These are phyloP conservation scores for Straminergon stramineum DNA, from an alignment of 225 moss, liverwort and hornwort species.

Conservation along the genomic window DNA sequence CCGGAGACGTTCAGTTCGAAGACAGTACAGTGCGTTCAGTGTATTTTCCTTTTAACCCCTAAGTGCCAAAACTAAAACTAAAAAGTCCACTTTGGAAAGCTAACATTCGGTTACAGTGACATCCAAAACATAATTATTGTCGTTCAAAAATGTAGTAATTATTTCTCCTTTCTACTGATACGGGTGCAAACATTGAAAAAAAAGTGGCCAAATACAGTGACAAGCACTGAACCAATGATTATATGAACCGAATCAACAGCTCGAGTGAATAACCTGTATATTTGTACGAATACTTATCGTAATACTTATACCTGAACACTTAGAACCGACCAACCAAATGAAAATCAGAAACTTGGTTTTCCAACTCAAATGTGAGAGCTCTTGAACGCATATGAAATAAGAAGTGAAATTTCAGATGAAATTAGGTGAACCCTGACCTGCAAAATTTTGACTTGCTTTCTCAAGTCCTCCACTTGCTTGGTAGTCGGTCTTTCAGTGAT, in stretches of 20 bases:
- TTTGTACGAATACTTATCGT: neutral
- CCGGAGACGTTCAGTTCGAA: neutral
- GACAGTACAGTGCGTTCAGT: neutral
- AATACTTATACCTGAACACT: neutral
- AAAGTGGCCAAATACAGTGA: neutral
- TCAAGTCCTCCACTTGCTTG: constrained; percentile 78
- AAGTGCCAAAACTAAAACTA: neutral
- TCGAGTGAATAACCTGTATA: neutral
- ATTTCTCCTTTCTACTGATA: neutral
- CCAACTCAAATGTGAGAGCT: neutral
- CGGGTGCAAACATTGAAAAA: neutral
- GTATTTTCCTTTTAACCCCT: neutral
- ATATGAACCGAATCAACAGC: no score
- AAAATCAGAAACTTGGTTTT: neutral
- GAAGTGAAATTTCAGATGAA: neutral
- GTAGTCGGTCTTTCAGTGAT: constrained; percentile 70
- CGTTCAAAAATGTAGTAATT: neutral
- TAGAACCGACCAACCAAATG: neutral
- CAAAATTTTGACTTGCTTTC: constrained; percentile 94
- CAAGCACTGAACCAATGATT: neutral
- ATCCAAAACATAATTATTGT: neutral
- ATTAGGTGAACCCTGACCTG: neutral
- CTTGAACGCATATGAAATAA: neutral
- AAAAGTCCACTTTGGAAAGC: neutral
- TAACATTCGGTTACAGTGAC: neutral